Evolutionary conservation across 257 asterid genomes (phyloP).

Genomic region (Voacanga thouarsii): DNA sequence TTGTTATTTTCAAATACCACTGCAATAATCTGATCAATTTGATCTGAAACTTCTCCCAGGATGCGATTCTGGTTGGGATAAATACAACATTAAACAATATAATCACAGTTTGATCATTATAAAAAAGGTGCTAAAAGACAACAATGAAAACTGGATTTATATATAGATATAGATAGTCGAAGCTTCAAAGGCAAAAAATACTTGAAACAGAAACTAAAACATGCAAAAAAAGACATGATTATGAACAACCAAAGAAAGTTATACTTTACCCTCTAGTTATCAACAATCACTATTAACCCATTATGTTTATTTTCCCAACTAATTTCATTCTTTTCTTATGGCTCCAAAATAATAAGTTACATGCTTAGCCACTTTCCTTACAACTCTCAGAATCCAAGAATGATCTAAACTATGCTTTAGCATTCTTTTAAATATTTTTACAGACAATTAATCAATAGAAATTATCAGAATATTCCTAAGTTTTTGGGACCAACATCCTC

Average conservation of each 20-base stretch:
- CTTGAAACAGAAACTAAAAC: background rate
- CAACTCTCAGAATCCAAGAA: background rate
- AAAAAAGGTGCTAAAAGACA: background rate
- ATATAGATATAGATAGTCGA: constrained; percentile 1
- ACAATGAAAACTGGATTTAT: background rate
- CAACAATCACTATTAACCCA: background rate
- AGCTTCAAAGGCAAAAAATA: background rate
- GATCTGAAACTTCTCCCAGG: constrained; percentile 80
- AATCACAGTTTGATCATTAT: background rate
- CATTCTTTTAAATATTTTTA: background rate
- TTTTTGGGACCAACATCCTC: background rate
- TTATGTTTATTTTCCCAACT: background rate
- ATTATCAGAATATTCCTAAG: background rate
- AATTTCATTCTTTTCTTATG: background rate
- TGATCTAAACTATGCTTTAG: background rate
- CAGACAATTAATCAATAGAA: background rate
- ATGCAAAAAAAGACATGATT: background rate
- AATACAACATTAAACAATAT: constrained; percentile 7
- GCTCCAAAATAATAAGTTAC: background rate
- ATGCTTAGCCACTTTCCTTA: background rate
- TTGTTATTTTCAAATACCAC: constrained; percentile 82
- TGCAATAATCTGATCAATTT: constrained; percentile 66
- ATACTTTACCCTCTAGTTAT: background rate
- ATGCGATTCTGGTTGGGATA: constrained; percentile 66
- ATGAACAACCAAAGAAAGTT: background rate